Base-by-base conservation (phyloP, 129 eudicot species). In the Artemisia tridentata region DNA sequence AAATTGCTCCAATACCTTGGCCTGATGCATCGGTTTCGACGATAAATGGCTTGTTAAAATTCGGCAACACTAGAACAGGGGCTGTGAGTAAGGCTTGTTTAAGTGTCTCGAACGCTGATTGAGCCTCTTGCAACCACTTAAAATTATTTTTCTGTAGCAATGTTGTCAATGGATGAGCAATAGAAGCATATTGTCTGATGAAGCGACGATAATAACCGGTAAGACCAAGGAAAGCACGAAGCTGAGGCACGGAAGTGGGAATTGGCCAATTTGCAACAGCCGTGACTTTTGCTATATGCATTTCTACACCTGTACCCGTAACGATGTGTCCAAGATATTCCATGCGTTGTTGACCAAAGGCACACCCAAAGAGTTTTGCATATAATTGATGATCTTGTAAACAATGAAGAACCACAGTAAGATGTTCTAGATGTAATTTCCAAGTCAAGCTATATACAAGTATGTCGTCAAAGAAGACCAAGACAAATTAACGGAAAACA, bases 391-490 rank as follows among this genome's bases (percentile, higher is more conserved):
- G 17, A 3, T 13, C 0, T 11, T 15, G 21, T 21, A 64, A 7
- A 1, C 34, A 13, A 7, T 2, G 9, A 2, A 64, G 13, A 0
- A 38, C 51, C 2, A 0, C 0, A 20, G 15, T 16, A 15, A 64
- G 38, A 2, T 64, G 19, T 0, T 0, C 14, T 9, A 64, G 0
- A 11, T 64, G 69, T 3, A 13, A 5, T 2, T 5, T 12, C 13
- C 2, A 11, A 0, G 2, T 12, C 0, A 3, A 3, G 9, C 52
- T 64, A 17, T 64, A 64, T 3, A 64, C 10, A 2, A 64, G 0
- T 20, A 64, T 64, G n/a, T 64, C 69, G 12, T 64, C 69, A 5
- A 29, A 64, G 5, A 64, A 64, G 5, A 64, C 23, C 23, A 20
- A 20, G 23, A 20, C 23, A 20, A 20, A 20, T 20, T 20, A 20